A percentile compares a stretch with the other conserved stretches of the same genome.
Conservation (phyloP, 768 basidiomycete species). For the Hygrocybe coccinea region DNA sequence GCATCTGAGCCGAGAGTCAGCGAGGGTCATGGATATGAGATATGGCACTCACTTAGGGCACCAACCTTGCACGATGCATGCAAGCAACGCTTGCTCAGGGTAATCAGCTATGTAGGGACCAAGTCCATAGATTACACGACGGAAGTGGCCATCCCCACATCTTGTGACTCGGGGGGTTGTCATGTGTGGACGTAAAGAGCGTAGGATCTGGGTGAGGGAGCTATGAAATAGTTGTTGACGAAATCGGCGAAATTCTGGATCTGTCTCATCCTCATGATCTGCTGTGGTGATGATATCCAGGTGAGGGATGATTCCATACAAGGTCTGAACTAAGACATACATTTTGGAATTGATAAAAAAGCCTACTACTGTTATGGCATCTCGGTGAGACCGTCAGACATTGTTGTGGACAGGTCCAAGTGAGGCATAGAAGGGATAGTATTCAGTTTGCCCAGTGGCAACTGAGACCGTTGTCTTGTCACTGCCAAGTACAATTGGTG, state of each 20-base stretch:
- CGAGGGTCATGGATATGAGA: too few species aligned
- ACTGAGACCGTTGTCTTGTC: slow-evolving; percentile 43
- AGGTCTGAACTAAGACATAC: slow-evolving; percentile 11
- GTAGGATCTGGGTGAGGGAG: slow-evolving; percentile 21
- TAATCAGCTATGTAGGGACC: slow-evolving; percentile 39
- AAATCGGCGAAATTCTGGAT: slow-evolving; percentile 23
- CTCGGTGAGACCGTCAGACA: slow-evolving; percentile 28
- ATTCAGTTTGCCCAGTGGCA: slow-evolving; percentile 36
- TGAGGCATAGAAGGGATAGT: slow-evolving; percentile 33
- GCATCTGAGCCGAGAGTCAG: too few species aligned
- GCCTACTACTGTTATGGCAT: slow-evolving; percentile 26
- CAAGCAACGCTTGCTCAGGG: slow-evolving; percentile 31
- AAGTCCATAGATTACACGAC: slow-evolving; percentile 26
- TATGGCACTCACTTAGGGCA: slow-evolving; percentile 15
- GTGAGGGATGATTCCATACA: not conserved
- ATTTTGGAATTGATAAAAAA: slow-evolving; percentile 36
- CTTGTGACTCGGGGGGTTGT: slow-evolving; percentile 15
- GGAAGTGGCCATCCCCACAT: slow-evolving; percentile 29
- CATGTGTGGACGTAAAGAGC: slow-evolving; percentile 24
- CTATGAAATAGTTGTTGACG: slow-evolving; percentile 28
- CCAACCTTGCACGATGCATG: slow-evolving; percentile 33
- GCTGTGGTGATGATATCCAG: not conserved
- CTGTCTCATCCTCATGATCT: slow-evolving; percentile 8
- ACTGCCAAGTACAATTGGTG: slow-evolving; percentile 32
- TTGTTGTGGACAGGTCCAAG: slow-evolving; percentile 26